Evolutionary conservation across 306 rosid genomes (phyloP), one percentile per base, ranked within the genome.

Genomic region (Ormosia semicastrata): DNA sequence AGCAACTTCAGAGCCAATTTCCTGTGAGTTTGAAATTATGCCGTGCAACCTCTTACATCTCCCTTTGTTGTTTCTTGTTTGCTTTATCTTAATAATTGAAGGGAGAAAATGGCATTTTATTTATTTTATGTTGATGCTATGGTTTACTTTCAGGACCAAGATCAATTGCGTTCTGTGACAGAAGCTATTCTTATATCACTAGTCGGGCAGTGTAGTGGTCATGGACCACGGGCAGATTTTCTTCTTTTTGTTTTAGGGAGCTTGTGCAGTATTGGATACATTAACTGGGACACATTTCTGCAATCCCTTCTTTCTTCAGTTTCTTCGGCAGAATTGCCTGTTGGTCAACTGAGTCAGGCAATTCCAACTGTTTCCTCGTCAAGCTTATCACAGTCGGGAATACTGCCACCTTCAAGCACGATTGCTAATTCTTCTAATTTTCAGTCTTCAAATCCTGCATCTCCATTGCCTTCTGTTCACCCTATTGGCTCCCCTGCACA

Each of bases 401-500:
- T 87, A 86, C 83, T 88, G 53, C 96, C 95, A 13, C 89, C 91
- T 75, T 79, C 92, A 18, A 88, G 84, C 77, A 49, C 90, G 24
- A 81, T 87, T 46, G 76, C 89, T 34, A 90, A 75, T 85, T 76
- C 92, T 43, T 83, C 97, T 73, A 93, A 87, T 74, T 93, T 95
- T 81, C 98, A 93, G 65, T 80, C 98, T 75, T 91, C 90, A 70
- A 95, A 88, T 91, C 99, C 99, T 4, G 92, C 99, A 40, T 95
- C 99, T 71, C 98, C 98, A 0, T 78, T 93, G 63, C 91, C 94
- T 83, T 88, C 94, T 6, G 89, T 92, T 66, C 96, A 95, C 66
- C 88, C 94, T 68, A 91, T 92, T 87, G 95, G 99, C 78, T 95
- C 99, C 85, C 99, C 99, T 32, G 81, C 89, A 11, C 98, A 87